Percentiles rank a stretch among this genome's conserved stretches.
phyloP scores from a whole-genome alignment of 345 rosid species.

The Hibiscus trionum region DNA sequence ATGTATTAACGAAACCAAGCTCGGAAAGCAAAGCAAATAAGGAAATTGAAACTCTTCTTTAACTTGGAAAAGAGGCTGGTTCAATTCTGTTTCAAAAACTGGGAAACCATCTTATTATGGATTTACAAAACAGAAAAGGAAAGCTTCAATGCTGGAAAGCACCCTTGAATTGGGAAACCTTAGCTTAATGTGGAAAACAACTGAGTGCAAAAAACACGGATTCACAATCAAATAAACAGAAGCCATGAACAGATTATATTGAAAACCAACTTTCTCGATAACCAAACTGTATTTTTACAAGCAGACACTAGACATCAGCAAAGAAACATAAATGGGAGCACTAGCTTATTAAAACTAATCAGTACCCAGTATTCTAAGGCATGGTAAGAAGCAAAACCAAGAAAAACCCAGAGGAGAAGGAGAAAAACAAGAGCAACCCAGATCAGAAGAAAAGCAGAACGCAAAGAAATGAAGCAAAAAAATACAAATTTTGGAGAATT shows the following conservation, averaged over 20 bases:
- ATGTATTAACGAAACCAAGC: not conserved
- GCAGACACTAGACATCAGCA: not conserved
- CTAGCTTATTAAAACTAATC: not conserved
- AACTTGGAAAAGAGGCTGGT: not conserved
- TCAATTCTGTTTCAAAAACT: not conserved
- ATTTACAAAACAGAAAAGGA: not conserved
- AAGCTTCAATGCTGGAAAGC: not conserved
- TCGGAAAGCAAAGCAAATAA: not conserved
- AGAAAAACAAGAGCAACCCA: conserved; percentile 16
- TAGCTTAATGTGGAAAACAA: not conserved
- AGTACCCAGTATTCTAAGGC: not conserved
- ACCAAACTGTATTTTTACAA: not conserved
- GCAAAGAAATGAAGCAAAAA: not conserved
- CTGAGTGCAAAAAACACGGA: not conserved
- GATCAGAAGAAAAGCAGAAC: conserved; percentile 19
- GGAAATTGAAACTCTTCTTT: not conserved
- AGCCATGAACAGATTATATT: not conserved
- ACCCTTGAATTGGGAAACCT: not conserved
- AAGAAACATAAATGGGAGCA: not conserved
- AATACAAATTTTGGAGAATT: conserved; percentile 11
- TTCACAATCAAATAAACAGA: not conserved
- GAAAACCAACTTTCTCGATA: not conserved
- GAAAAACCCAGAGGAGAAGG: conserved; percentile 19
- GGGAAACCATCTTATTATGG: not conserved
- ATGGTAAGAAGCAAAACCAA: conserved; percentile 14